A percentile compares a stretch with the other conserved stretches of the same genome.
Conservation (phyloP, 2,329 filamentous ascomycete species). For the Sarocladium oryzae region DNA sequence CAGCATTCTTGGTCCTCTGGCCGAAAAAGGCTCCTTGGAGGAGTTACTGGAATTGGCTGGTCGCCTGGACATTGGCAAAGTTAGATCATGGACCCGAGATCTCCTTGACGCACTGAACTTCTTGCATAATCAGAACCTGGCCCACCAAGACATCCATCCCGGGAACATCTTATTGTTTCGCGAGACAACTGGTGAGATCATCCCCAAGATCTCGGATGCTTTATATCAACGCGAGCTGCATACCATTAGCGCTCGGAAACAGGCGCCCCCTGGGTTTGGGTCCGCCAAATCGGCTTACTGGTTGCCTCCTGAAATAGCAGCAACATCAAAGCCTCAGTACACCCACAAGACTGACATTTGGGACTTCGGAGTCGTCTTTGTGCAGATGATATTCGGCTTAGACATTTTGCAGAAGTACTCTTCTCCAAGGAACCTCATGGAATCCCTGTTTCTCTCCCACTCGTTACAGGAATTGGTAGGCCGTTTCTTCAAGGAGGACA, state of each 20-base stretch:
- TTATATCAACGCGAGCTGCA: conserved; percentile 65
- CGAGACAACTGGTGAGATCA: conserved; percentile 59
- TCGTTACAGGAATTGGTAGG: conserved; percentile 73
- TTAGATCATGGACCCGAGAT: conserved; percentile 86
- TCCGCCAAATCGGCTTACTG: conserved; percentile 73
- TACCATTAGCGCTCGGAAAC: conserved; percentile 47
- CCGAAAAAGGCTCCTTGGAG: conserved; percentile 74
- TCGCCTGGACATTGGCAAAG: conserved; percentile 64
- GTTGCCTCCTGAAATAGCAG: conserved; percentile 71
- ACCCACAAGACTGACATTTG: conserved; percentile 84
- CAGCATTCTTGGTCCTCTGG: conserved; percentile 67
- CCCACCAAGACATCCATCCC: conserved; percentile 77
- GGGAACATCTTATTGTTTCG: conserved; percentile 74
- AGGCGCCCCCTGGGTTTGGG: conserved; percentile 44
- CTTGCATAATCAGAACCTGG: conserved; percentile 75
- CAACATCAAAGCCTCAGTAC: conserved; percentile 54
- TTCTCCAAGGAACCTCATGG: conserved; percentile 69
- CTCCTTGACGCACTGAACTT: conserved; percentile 83
- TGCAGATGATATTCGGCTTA: conserved; percentile 91
- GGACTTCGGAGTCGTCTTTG: conserved; percentile 85
- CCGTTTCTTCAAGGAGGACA: conserved; percentile 78
- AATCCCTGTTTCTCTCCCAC: conserved; percentile 64
- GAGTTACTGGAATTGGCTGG: conserved; percentile 78
- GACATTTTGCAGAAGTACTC: conserved; percentile 70
- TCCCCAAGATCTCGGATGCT: conserved; percentile 69